Base-by-base conservation (phyloP, 306 rosid genomes). In the Cucumis cinereus region DNA sequence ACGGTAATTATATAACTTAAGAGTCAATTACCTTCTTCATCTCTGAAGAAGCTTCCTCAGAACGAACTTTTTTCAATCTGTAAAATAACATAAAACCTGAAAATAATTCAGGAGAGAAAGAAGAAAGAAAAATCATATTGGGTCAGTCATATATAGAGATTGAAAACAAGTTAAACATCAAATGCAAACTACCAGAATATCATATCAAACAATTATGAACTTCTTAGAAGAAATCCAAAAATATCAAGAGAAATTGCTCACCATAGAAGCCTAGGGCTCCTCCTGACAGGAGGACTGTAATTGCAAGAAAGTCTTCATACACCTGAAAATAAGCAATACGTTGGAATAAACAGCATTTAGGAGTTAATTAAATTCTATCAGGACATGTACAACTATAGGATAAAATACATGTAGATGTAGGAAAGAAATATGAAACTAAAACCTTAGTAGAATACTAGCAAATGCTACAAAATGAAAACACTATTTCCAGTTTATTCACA, bases 221-320 rank as follows among this genome's bases (percentile, higher is more conserved):
- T 72, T 14, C 60, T 13, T 13, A 43, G 22, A 43, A 15, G 33
- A 16, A 59, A 36, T 23, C 41, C 68, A 6, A 47, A 28, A 23
- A 2, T 41, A 43, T 23, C 38, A 41, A 8, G 74, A 24, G 56
- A 68, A 43, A 41, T 13, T 68, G 53, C 86, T 89, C 81, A 89
- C 96, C 89, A 20, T 87, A 90, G 82, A 75, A 87, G 41, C 91
- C 93, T 70, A 90, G 84, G 78, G 85, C 90, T 40, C 81, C 91
- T 68, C 89, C 91, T 67, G 88, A 52, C 57, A 67, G 64, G 77
- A 90, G 86, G 47, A 66, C 71, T 64, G 84, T 40, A 23, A 80
- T 73, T 11, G 90, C 79, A 28, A 90, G 82, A 77, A 87, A 76
- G 49, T 80, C 82, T 77, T 87, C 93, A 78, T 87, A 90, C 57